Conservation (phyloP, 2,329 filamentous ascomycete species). For the Colletotrichum melonis region DNA sequence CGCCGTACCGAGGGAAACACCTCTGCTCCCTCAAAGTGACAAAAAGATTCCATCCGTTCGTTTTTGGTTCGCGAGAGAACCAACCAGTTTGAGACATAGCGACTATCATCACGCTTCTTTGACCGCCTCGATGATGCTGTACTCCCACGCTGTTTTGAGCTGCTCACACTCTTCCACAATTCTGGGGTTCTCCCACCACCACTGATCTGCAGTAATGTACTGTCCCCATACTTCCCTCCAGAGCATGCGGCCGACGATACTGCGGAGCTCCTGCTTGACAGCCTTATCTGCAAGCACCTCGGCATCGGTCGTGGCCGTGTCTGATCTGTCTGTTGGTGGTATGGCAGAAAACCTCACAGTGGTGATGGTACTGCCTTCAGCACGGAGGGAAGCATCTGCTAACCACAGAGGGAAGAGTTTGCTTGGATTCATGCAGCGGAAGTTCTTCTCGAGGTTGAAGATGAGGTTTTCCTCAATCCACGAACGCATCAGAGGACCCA, state of each 20-base stretch:
- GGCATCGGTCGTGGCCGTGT: constrained; percentile 36
- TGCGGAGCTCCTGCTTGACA: constrained; percentile 60
- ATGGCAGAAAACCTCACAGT: constrained; percentile 63
- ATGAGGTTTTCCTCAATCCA: constrained; percentile 74
- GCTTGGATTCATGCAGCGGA: constrained; percentile 69
- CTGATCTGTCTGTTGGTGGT: constrained; percentile 42
- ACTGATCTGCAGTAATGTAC: constrained; percentile 59
- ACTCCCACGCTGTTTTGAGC: constrained; percentile 69
- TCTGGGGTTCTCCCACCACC: constrained; percentile 72
- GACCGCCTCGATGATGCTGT: constrained; percentile 66
- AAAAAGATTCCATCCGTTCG: neutral
- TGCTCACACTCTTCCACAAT: constrained; percentile 67
- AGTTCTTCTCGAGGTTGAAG: constrained; percentile 67
- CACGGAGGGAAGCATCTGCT: constrained; percentile 62
- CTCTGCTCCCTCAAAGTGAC: neutral
- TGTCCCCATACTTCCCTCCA: constrained; percentile 72
- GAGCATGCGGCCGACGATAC: constrained; percentile 64
- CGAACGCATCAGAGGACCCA: constrained; percentile 66
- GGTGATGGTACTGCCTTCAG: constrained; percentile 58
- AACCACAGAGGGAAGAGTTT: constrained; percentile 70
- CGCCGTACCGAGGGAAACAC: constrained; percentile 16
- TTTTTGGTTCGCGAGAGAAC: neutral
- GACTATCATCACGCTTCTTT: constrained; percentile 49
- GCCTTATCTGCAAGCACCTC: constrained; percentile 44
- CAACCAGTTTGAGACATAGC: constrained; percentile 35